A percentile compares a stretch with the other conserved stretches of the same genome.
These are phyloP conservation scores for Hemileccinum rubropunctum DNA, from an alignment of 768 basidiomycete species.

Conservation along the genomic window DNA sequence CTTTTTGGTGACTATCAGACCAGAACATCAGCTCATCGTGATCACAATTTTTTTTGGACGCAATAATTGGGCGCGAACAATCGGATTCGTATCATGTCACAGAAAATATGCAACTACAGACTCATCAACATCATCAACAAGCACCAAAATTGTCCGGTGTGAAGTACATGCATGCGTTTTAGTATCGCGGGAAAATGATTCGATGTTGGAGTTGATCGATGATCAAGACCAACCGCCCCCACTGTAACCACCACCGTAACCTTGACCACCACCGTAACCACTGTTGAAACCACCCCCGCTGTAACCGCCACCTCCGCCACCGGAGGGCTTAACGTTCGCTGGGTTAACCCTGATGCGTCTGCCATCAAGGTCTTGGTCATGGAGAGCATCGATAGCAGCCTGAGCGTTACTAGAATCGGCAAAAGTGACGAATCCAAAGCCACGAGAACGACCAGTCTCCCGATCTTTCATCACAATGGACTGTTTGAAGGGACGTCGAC, in stretches of 20 bases:
- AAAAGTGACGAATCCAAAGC: constrained; percentile 55
- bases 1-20: too few species aligned
- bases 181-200: background rate
- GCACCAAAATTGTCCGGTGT: background rate
- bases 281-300: constrained; percentile 12
- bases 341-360: constrained; percentile 52
- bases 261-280: constrained; percentile 9
- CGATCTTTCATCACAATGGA: constrained; percentile 45
- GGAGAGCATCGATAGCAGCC: constrained; percentile 41
- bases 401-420: constrained; percentile 36
- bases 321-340: constrained; percentile 29
- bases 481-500: constrained; percentile 15
- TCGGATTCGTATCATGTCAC: background rate
- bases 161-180: constrained; percentile 12
- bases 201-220: background rate
- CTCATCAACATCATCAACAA: constrained; percentile 5
- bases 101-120: constrained; percentile 4
- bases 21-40: too few species aligned
- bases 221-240: constrained; percentile 4
- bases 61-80: background rate
- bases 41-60: too few species aligned
- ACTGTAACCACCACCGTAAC: constrained; percentile 5
- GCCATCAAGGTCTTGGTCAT: constrained; percentile 56
- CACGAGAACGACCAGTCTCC: constrained; percentile 56
- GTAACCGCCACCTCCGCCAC: constrained; percentile 26